phyloP scores from a whole-genome alignment of 2,329 filamentous ascomycete species.

The Botrytis porri region DNA sequence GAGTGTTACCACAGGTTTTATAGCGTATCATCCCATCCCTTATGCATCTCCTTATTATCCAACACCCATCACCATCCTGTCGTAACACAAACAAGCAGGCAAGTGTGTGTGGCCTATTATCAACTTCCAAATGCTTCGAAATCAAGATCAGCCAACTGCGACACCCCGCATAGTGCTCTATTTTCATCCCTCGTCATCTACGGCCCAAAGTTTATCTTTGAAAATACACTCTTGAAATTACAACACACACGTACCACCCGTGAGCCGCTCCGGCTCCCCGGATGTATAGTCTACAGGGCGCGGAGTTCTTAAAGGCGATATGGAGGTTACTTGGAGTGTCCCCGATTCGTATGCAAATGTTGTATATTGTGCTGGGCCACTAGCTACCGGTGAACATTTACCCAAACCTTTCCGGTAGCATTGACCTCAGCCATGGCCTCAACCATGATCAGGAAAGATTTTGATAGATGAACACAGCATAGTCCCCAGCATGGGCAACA shows the following conservation, averaged over 20 bases:
- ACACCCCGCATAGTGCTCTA: background rate
- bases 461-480: slow-evolving; percentile 12
- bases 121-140: slow-evolving; percentile 7
- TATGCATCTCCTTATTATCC: background rate
- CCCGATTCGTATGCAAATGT: slow-evolving; percentile 9
- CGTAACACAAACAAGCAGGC: background rate
- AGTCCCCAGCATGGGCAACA: background rate
- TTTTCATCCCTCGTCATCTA: background rate
- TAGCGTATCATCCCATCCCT: background rate
- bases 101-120: background rate
- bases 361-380: background rate
- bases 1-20: background rate
- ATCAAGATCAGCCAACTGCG: background rate
- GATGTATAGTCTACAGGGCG: background rate
- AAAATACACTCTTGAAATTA: background rate
- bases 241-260: background rate
- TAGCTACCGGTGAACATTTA: background rate
- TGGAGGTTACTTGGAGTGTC: background rate
- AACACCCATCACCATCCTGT: background rate
- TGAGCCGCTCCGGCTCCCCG: background rate
- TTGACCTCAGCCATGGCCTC: background rate
- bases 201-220: background rate
- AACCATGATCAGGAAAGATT: background rate
- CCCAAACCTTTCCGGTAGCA: background rate
- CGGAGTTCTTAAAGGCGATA: background rate